A percentile compares a stretch with the other conserved stretches of the same genome.
Conservation (phyloP, 495 filamentous ascomycete genomes). For the Penicillium dipodomyicola region DNA sequence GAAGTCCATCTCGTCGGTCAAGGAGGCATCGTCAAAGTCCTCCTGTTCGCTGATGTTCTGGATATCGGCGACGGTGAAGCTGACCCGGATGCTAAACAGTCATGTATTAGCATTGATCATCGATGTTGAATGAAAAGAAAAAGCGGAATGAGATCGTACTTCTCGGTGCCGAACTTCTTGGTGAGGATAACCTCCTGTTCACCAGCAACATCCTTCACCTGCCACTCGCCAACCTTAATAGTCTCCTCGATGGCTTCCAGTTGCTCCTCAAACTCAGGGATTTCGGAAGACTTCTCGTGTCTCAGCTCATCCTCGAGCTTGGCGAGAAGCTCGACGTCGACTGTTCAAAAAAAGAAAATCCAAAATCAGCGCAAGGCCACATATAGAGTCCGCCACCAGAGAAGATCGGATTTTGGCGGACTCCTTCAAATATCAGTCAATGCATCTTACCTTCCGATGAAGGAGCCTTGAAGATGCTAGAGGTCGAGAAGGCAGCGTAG, state of each 20-base stretch:
- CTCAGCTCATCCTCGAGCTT: slow-evolving; percentile 50
- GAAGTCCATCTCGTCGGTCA: slow-evolving; percentile 51
- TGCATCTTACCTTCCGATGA: slow-evolving; percentile 54
- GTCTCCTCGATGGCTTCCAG: slow-evolving; percentile 74
- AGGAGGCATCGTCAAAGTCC: slow-evolving; percentile 46
- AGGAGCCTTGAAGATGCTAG: slow-evolving; percentile 53
- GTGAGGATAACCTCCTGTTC: slow-evolving; percentile 83
- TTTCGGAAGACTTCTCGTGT: slow-evolving; percentile 45
- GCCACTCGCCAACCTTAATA: slow-evolving; percentile 68
- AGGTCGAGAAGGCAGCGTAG: slow-evolving; percentile 72
- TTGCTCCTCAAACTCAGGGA: slow-evolving; percentile 48
- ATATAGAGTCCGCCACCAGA: not conserved
- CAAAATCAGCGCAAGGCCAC: slow-evolving; percentile 13
- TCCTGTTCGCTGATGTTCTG: slow-evolving; percentile 66
- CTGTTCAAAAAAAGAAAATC: slow-evolving; percentile 24
- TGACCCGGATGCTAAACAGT: slow-evolving; percentile 70
- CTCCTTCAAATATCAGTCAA: not conserved
- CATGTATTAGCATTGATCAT: slow-evolving; percentile 12
- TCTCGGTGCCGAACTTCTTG: slow-evolving; percentile 83
- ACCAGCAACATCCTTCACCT: slow-evolving; percentile 72
- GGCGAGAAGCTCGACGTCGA: slow-evolving; percentile 47
- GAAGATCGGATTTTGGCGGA: not conserved
- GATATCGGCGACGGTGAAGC: slow-evolving; percentile 91
- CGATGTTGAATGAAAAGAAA: slow-evolving; percentile 10
- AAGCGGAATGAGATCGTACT: slow-evolving; percentile 45